phyloP scores from a whole-genome alignment of 2,329 filamentous ascomycete species.

The Tolypocladium cylindrosporum region DNA sequence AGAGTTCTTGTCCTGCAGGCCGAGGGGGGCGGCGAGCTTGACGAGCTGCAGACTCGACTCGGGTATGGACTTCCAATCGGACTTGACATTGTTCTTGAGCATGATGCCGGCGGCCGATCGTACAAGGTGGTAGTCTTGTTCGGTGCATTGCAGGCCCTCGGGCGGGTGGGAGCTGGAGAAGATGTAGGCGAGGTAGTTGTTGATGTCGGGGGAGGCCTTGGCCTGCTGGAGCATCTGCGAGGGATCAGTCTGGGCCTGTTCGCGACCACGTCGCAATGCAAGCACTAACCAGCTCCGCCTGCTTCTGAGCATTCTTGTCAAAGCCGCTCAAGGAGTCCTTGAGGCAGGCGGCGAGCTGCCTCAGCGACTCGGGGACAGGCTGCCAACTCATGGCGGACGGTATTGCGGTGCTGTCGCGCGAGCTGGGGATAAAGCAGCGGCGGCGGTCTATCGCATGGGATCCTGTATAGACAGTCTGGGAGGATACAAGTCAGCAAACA shows the following conservation, averaged over 20 bases:
- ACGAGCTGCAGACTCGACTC: constrained; percentile 66
- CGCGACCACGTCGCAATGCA: background rate
- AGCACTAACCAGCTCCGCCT: constrained; percentile 69
- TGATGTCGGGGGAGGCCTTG: constrained; percentile 80
- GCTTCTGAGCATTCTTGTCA: constrained; percentile 71
- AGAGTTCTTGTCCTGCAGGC: constrained; percentile 68
- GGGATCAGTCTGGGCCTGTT: constrained; percentile 3
- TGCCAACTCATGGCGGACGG: constrained; percentile 73
- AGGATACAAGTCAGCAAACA: background rate
- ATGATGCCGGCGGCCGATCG: constrained; percentile 85
- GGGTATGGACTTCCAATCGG: constrained; percentile 65
- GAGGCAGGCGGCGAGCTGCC: constrained; percentile 80
- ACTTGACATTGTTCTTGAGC: constrained; percentile 86
- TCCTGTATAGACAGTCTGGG: background rate
- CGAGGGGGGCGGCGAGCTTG: constrained; percentile 66
- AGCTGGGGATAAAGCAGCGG: background rate
- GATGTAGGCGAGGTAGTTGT: constrained; percentile 92
- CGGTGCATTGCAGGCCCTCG: constrained; percentile 46
- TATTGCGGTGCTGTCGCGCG: background rate
- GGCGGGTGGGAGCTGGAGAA: constrained; percentile 63
- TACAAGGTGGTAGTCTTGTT: constrained; percentile 60
- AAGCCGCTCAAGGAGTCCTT: constrained; percentile 85
- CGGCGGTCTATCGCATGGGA: background rate
- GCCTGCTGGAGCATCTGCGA: constrained; percentile 84
- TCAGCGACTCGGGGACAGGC: constrained; percentile 75